Evolutionary conservation across 352 stramenopile genomes (phyloP).

Genomic region (Saprolegnia diclina): DNA sequence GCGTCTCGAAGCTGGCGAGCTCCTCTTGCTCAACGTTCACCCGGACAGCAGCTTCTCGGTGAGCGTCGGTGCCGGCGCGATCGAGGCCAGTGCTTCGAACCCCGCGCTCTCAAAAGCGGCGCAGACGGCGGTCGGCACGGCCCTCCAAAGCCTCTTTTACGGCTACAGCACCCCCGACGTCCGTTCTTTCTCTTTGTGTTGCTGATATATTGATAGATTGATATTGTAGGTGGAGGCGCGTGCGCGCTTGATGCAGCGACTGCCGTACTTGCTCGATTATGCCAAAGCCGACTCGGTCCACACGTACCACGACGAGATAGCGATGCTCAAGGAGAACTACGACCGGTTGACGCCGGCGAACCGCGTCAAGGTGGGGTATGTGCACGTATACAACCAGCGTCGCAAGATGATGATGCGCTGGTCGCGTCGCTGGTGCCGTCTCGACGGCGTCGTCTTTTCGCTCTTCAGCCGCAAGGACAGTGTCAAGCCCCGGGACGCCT

Average conservation of each 20-base stretch:
- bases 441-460: constrained; percentile 69
- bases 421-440: constrained; percentile 79
- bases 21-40: background rate
- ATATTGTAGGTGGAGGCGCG: constrained; percentile 30
- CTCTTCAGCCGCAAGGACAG: constrained; percentile 73
- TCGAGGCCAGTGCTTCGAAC: background rate
- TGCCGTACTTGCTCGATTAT: constrained; percentile 61
- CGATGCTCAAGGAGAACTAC: constrained; percentile 77
- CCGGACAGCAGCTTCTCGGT: background rate
- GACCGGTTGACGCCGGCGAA: constrained; percentile 72
- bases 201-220: too few relatives aligned
- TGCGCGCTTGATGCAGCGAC: constrained; percentile 56
- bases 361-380: constrained; percentile 72
- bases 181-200: background rate
- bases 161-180: constrained; percentile 62
- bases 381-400: constrained; percentile 60
- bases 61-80: background rate
- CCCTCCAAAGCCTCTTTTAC: constrained; percentile 69
- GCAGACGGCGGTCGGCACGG: constrained; percentile 27
- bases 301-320: constrained; percentile 81
- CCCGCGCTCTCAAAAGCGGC: background rate
- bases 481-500: constrained; percentile 55
- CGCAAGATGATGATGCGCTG: constrained; percentile 58
- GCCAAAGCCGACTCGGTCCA: constrained; percentile 73
- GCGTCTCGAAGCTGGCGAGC: background rate